Percentiles rank a stretch among this genome's conserved stretches.
phyloP scores from a whole-genome alignment of 2,329 filamentous ascomycete species.

The Chalaropsis ovoidea region DNA sequence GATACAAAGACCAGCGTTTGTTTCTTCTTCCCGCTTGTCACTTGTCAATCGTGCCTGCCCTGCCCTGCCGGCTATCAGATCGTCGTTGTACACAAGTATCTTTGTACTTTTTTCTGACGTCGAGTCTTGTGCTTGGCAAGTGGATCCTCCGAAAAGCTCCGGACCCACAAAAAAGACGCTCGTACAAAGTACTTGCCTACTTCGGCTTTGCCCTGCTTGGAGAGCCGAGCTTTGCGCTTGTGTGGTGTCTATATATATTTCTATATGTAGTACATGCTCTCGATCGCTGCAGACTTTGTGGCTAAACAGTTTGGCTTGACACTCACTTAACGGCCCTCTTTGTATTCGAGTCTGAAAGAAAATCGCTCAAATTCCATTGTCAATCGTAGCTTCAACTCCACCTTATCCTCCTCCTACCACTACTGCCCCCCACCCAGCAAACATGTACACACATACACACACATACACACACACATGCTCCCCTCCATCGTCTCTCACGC shows the following conservation, averaged over 20 bases:
- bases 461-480: neutral
- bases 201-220: no score
- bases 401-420: neutral
- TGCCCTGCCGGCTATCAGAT: neutral
- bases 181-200: neutral
- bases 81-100: neutral
- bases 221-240: neutral
- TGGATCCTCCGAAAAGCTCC: conserved; percentile 7
- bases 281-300: no score
- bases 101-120: neutral
- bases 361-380: conserved; percentile 13
- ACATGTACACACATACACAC: neutral
- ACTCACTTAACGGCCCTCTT: no score
- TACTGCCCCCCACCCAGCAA: no score
- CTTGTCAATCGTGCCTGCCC: neutral
- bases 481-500: neutral
- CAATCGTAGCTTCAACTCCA: neutral
- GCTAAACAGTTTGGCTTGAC: no score
- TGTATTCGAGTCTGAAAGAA: neutral
- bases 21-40: no score
- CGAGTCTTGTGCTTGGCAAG: neutral
- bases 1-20: no score
- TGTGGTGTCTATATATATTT: no score
- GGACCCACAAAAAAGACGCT: neutral
- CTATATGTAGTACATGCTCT: neutral